Evolutionary conservation across 106 monocot genomes (phyloP).

Genomic region (Allium sativum): DNA sequence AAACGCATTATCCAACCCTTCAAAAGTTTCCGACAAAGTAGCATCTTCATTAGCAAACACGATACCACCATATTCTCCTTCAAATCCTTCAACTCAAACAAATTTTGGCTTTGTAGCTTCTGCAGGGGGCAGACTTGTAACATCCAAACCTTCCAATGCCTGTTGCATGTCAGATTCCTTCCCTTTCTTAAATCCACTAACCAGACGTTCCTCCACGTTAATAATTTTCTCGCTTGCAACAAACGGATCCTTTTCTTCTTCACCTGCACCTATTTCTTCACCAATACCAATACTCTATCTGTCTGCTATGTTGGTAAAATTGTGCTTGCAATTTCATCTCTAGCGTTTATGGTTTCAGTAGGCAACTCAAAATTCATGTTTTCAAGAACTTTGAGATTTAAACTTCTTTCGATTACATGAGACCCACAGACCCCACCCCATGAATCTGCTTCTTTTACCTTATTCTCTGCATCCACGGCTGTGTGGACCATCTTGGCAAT

Average conservation of each 20-base stretch:
- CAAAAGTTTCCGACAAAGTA: slow-evolving; percentile 71
- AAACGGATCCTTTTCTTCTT: slow-evolving; percentile 88
- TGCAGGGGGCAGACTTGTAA: slow-evolving; percentile 60
- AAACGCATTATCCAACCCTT: slow-evolving; percentile 86
- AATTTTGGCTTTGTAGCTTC: slow-evolving; percentile 83
- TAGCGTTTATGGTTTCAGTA: slow-evolving; percentile 65
- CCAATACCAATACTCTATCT: slow-evolving; percentile 13
- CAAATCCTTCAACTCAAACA: slow-evolving; percentile 84
- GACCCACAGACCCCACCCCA: slow-evolving; percentile 12
- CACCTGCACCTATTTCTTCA: slow-evolving; percentile 6
- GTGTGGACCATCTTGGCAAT: slow-evolving; percentile 86
- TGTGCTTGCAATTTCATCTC: slow-evolving; percentile 60
- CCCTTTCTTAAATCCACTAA: slow-evolving; percentile 81
- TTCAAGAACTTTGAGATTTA: slow-evolving; percentile 39
- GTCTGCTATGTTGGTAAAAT: slow-evolving; percentile 34
- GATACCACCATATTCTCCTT: slow-evolving; percentile 94
- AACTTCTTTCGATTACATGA: slow-evolving; percentile 34
- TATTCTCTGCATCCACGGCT: slow-evolving; percentile 66
- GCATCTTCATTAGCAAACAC: slow-evolving; percentile 86
- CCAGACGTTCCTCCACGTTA: slow-evolving; percentile 74
- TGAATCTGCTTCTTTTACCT: slow-evolving; percentile 20
- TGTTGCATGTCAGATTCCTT: slow-evolving; percentile 35
- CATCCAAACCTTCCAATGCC: slow-evolving; percentile 73
- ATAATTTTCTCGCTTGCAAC: slow-evolving; percentile 83
- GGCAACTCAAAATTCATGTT: slow-evolving; percentile 65